These are phyloP conservation scores for Aspergillus steynii DNA, from an alignment of 495 filamentous ascomycete genomes.

Conservation along the genomic window DNA sequence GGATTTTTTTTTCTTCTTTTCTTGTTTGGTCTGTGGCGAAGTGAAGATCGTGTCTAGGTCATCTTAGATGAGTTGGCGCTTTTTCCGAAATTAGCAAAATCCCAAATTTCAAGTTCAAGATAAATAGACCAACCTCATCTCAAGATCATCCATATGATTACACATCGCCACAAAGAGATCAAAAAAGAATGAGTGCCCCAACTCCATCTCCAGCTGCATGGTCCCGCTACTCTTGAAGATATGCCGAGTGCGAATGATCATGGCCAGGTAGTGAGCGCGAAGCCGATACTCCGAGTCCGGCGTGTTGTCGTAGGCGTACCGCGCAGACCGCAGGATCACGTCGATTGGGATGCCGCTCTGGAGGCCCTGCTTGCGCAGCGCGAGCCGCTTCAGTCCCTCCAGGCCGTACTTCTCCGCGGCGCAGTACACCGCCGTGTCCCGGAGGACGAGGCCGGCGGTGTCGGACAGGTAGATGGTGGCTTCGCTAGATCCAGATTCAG, in stretches of 20 bases:
- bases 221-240: constrained; percentile 95
- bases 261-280: constrained; percentile 89
- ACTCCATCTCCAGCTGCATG: constrained; percentile 97
- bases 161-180: constrained; percentile 97
- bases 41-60: not conserved
- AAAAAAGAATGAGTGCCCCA: constrained; percentile 88
- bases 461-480: constrained; percentile 71
- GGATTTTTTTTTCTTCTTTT: not conserved
- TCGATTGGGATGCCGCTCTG: constrained; percentile 81
- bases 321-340: constrained; percentile 84
- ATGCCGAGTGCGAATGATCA: constrained; percentile 90
- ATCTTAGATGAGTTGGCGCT: not conserved
- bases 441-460: constrained; percentile 70
- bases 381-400: constrained; percentile 81
- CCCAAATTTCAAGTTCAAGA: not conserved
- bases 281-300: constrained; percentile 86
- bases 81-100: not conserved
- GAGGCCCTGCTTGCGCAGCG: constrained; percentile 89
- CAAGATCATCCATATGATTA: constrained; percentile 92
- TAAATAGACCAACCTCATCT: constrained; percentile 20
- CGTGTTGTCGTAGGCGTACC: constrained; percentile 92
- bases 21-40: not conserved
- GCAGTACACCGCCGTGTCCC: constrained; percentile 92
- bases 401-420: constrained; percentile 81
- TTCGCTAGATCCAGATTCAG: constrained; percentile 66